Base-by-base conservation (phyloP, 108 stramenopile genomes). In the Nitzschia sp. region DNA sequence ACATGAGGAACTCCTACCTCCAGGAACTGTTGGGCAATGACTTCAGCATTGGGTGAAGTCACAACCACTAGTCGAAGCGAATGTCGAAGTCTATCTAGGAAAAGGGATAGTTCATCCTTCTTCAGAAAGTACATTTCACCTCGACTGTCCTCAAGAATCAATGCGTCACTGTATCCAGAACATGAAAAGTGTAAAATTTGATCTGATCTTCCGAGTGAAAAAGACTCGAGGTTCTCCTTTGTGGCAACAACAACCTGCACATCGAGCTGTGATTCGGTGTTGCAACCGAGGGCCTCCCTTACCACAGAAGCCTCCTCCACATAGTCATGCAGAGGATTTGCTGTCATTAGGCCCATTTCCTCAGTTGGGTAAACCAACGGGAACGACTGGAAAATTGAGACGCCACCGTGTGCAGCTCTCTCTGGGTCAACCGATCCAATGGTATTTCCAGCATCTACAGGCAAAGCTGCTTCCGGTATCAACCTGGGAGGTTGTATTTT, bases 1-100 rank as follows among this genome's bases (percentile, higher is more conserved):
- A 95, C 95, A 74, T 94, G 95, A 21, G 81, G 83, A 21, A 94
- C 88, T 17, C 93, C 93, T 8, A 93, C 93, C 6, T 77, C 83
- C 15, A 92, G 56, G 60, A 95, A 91, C 3, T 87, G 86, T 42
- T 84, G 51, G 0, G 89, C 95, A 46, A 79, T 81, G 3, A 54
- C 10, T 39, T 70, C 54, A 7, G 86, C 80, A 68, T 90, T 71
- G 41, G 87, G 88, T 5, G 95, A 89, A 12, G 88, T 88, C 8
- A 95, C 90, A 39, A 93, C 86, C 15, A 90, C 92, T 40, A 93
- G 67, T 59, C 90, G 51, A 8, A 92, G 67, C 29, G 29, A 34
- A 34, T 34, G 3, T 21, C 42, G 37, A 29, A 21, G 22, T 6
- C 50, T 37, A 42, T 24, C 51, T n/a, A 48, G 14, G 6, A 48